A percentile compares a stretch with the other conserved stretches of the same genome.
phyloP scores from a whole-genome alignment of 192 early-diverging fungal species.

The Gonapodya sp. region DNA sequence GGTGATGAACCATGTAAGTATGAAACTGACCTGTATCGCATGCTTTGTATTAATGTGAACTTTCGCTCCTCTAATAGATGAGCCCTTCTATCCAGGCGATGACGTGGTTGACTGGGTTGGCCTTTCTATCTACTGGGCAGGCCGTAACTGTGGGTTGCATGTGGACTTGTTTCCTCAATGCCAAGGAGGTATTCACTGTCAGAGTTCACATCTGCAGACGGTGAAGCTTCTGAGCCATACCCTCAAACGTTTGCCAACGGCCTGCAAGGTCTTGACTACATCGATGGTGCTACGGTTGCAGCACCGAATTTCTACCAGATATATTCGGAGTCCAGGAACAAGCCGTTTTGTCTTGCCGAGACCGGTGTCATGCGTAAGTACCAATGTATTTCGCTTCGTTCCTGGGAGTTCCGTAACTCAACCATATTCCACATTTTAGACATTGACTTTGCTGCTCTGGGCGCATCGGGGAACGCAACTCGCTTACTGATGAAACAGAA shows the following conservation, averaged over 20 bases:
- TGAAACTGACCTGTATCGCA: too few relatives aligned
- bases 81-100: not conserved
- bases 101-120: not conserved
- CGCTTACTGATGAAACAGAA: not conserved
- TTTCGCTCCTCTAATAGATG: not conserved
- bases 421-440: not conserved
- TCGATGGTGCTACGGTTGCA: not conserved
- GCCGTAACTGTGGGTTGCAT: not conserved
- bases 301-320: not conserved
- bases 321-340: not conserved
- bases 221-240: not conserved
- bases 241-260: not conserved
- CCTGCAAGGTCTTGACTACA: not conserved
- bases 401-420: too few relatives aligned
- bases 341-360: not conserved
- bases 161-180: not conserved
- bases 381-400: too few relatives aligned
- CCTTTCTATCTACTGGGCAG: not conserved
- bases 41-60: not conserved
- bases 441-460: not conserved
- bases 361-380: not conserved
- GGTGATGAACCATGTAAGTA: not conserved
- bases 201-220: not conserved
- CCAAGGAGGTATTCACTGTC: not conserved
- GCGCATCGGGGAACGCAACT: not conserved